Evolutionary conservation across 1,284 basidiomycete genomes (phyloP).

Genomic region (Puccinia coronata): DNA sequence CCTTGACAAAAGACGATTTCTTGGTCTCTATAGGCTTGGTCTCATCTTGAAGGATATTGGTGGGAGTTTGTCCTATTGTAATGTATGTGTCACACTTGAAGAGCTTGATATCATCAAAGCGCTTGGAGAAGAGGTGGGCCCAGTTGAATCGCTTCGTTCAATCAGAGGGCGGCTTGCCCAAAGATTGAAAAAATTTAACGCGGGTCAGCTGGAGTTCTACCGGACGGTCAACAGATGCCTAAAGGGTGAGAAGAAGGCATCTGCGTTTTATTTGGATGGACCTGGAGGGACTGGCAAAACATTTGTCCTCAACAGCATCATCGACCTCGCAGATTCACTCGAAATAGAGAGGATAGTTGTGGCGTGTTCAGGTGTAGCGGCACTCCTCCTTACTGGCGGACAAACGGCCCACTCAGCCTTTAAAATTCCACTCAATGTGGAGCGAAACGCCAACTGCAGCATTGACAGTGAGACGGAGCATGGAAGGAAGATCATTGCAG

Average conservation of each 20-base stretch:
- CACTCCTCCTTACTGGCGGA: conserved; percentile 61
- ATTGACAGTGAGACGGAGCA: too few species aligned
- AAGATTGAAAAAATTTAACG: conserved; percentile 12
- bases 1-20: too few species aligned
- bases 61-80: too few species aligned
- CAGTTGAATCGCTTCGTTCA: background rate
- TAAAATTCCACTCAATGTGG: conserved; percentile 60
- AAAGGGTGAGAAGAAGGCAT: too few species aligned
- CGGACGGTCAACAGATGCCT: background rate
- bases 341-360: conserved; percentile 60
- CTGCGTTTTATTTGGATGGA: conserved; percentile 63
- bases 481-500: background rate
- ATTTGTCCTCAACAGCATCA: conserved; percentile 62
- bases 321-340: conserved; percentile 55
- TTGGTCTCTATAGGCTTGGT: conserved; percentile 51
- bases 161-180: too few species aligned
- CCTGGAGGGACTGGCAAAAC: conserved; percentile 64
- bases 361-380: conserved; percentile 61
- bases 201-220: background rate
- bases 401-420: conserved; percentile 62
- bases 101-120: too few species aligned
- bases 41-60: too few species aligned
- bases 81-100: too few species aligned
- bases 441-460: background rate
- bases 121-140: too few species aligned